Conservation (phyloP, 2,329 filamentous ascomycete species). For the Ascochyta koolunga region DNA sequence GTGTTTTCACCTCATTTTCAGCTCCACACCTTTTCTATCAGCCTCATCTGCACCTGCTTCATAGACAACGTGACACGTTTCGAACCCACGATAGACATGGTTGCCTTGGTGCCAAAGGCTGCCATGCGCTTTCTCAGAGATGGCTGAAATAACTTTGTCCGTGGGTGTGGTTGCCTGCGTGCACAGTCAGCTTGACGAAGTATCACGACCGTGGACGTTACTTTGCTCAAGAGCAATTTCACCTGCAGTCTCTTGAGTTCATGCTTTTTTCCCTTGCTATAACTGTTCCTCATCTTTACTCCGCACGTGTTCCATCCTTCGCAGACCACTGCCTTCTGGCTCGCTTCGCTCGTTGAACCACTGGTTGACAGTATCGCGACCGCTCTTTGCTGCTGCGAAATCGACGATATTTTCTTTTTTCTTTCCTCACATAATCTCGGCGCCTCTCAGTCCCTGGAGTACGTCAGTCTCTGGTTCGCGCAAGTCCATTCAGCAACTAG, state of each 20-base stretch:
- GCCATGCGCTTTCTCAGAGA: background rate
- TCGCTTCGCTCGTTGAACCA: background rate
- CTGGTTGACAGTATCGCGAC: background rate
- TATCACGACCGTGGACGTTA: background rate
- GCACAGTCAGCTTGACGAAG: slow-evolving; percentile 6
- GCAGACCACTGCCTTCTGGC: background rate
- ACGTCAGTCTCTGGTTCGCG: background rate
- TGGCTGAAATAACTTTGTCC: background rate
- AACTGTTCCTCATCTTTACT: background rate
- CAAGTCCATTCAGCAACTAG: background rate
- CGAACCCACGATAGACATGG: background rate
- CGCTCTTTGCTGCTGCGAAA: background rate
- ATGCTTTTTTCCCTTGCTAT: background rate
- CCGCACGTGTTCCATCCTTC: background rate
- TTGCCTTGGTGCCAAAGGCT: background rate
- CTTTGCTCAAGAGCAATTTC: background rate
- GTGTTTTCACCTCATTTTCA: background rate
- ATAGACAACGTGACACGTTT: background rate
- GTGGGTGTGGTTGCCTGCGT: slow-evolving; percentile 7
- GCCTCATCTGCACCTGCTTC: background rate
- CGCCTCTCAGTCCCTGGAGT: background rate
- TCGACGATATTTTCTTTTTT: too few relatives aligned
- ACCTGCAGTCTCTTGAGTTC: background rate
- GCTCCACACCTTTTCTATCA: background rate
- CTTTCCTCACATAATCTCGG: background rate